A percentile compares a stretch with the other conserved stretches of the same genome.
These are phyloP conservation scores for Coniophora puteana DNA, from an alignment of 1,284 basidiomycete genomes.

Conservation along the genomic window DNA sequence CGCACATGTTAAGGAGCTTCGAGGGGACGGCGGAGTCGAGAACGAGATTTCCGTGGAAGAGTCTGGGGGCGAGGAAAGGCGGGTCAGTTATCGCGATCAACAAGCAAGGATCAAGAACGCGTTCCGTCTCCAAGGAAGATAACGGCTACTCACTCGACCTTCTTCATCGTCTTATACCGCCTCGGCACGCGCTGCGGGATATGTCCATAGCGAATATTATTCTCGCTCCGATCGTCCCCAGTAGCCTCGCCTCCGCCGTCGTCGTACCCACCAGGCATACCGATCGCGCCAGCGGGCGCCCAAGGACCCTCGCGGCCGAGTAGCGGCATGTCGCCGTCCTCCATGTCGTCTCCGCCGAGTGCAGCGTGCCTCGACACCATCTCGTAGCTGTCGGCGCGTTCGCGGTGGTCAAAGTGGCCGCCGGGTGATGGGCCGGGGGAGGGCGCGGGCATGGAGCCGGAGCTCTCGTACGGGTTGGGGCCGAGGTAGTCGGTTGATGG, in stretches of 20 bases:
- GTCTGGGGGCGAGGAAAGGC: constrained; percentile 30
- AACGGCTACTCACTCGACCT: constrained; percentile 72
- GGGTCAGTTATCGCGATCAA: not conserved
- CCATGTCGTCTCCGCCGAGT: constrained; percentile 33
- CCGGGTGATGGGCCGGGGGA: too few species aligned
- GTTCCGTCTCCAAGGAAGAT: too few species aligned
- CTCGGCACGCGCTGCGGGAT: constrained; percentile 85
- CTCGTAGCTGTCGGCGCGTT: constrained; percentile 21
- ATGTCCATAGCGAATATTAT: constrained; percentile 75
- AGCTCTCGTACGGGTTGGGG: constrained; percentile 21
- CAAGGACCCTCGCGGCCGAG: constrained; percentile 42
- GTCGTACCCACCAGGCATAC: constrained; percentile 43
- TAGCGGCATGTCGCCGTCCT: constrained; percentile 61
- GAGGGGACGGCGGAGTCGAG: constrained; percentile 84
- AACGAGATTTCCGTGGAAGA: constrained; percentile 92
- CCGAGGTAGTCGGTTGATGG: constrained; percentile 26
- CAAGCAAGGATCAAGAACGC: constrained; percentile 1
- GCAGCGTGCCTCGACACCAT: constrained; percentile 29
- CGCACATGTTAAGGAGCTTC: constrained; percentile 80
- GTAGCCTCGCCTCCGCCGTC: constrained; percentile 28
- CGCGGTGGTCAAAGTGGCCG: constrained; percentile 18
- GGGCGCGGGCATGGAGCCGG: too few species aligned
- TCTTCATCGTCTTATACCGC: constrained; percentile 89
- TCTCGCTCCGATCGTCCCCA: constrained; percentile 38
- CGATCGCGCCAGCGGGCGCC: constrained; percentile 18